Base-by-base conservation (phyloP, 2,329 filamentous ascomycete species). In the Penicillium hesseltinei region DNA sequence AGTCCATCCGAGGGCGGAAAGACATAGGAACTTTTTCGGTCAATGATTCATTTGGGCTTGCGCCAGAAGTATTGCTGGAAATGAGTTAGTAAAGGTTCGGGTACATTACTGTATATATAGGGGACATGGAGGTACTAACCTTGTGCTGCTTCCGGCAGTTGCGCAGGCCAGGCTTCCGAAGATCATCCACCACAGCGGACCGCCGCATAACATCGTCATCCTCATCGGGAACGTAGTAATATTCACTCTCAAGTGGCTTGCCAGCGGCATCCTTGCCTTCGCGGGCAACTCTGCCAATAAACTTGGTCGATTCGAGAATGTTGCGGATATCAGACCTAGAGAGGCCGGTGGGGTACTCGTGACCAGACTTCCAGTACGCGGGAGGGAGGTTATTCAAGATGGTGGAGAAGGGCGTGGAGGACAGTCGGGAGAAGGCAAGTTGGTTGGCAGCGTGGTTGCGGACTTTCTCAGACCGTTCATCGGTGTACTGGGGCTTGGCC, bases 211-310 rank as follows among this genome's bases (percentile, higher is more conserved):
- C 83, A 70, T 97, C 92, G 2, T 82, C 80, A 71, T 99, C 94
- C 69, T 86, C 82, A 73, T 97, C 93, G 0, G 92, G 90, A 8
- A 97, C 82, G 70, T 99, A 99, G 77, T 97, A 97, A 74, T 95
- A 97, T 74, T 99, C 92, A 79, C 90, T 95, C 80, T 99, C 93
- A 1, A 99, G 83, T 7, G 88, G 79, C 78, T 97, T 94, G 65
- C 94, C 94, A 0, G 94, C 93, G 5, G 94, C 94, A 71, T 99
- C 94, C 75, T 97, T 99, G 71, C 94, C 94, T 73, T 93, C 88
- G 39, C 94, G 88, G 51, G 84, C 82, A 67, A 99, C 96, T 73
- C 94, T 88, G 46, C 94, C 94, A 62, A 97, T 87, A 71, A 91
- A 96, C 9, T 83, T 75, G 6, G 90, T 89, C 25, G 80, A 79